Base-by-base conservation (phyloP, 441 rosid genomes). In the Gossypium gossypioides region DNA sequence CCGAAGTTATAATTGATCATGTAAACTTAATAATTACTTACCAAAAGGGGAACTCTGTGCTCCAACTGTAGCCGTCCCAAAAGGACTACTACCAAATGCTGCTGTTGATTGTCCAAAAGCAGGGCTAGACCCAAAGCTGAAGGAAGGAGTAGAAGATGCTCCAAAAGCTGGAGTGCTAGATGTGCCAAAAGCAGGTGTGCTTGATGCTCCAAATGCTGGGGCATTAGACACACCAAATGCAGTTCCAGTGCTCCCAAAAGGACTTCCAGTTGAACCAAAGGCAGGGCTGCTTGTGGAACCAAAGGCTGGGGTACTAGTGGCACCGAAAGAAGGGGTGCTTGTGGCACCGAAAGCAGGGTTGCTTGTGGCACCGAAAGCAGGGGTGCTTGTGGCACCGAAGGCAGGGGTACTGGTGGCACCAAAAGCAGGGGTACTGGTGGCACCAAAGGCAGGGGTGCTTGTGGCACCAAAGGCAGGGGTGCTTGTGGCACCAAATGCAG, bases 41-140 rank as follows among this genome's bases (percentile, higher is more conserved):
- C 91, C 91, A 70, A 85, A 89, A 65, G 84, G 78, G 79, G 85
- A 89, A 81, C 86, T 84, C 80, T 88, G 97, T 51, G 86, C 81
- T 73, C 89, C 90, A 79, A 91, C 89, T 68, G 89, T 75, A 72
- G 97, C 75, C 51, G 86, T 75, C 54, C 85, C 86, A 76, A 92
- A 93, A 51, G 89, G 78, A 71, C 79, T 84, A 82, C 84, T 88
- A 70, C 87, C 87, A 84, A 92, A 90, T 61, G 91, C 76, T 61
- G 97, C 72, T 27, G 80, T 59, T 64, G 97, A 82, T 70, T 92
- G 99, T 54, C 88, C 97, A 77, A 92, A 91, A 68, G 91, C 81
- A 0, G 87, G 81, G 58, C 83, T 52, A 6, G 83, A 67, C 76
- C 78, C 27, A 79, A 80, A 67, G 85, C 78, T 78, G 44, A 84